Evolutionary conservation across 1,284 basidiomycete species (phyloP).

Genomic region (Heterobasidion occidentale): DNA sequence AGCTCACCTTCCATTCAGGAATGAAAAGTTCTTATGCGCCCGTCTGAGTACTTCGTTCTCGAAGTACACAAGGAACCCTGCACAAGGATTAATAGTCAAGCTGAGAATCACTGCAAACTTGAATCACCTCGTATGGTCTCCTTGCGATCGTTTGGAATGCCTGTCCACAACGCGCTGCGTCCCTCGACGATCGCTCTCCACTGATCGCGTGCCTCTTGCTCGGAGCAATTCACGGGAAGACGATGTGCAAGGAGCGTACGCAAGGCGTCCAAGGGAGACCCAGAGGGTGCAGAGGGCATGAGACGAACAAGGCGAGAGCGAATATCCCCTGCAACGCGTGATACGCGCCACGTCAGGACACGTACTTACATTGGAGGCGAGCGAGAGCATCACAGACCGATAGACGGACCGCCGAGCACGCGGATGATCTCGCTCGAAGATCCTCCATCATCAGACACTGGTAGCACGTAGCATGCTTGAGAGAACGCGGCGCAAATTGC

Average conservation of each 20-base stretch:
- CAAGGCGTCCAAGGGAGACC: conserved; percentile 62
- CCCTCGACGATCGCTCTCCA: conserved; percentile 96
- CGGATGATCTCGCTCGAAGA: conserved; percentile 82
- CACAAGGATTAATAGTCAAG: background rate
- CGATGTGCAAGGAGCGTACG: conserved; percentile 76
- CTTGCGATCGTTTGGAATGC: conserved; percentile 88
- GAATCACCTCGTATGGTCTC: conserved; percentile 76
- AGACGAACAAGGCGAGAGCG: conserved; percentile 76
- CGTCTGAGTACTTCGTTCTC: conserved; percentile 81
- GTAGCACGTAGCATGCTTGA: conserved; percentile 65
- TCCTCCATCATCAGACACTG: conserved; percentile 83
- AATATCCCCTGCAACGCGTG: conserved; percentile 53
- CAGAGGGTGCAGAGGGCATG: conserved; percentile 56
- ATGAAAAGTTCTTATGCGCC: conserved; percentile 90
- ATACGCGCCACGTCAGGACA: background rate
- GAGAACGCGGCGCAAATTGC: conserved; percentile 71
- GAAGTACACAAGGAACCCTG: conserved; percentile 87
- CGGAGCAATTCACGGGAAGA: conserved; percentile 59
- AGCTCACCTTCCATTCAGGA: conserved; percentile 69
- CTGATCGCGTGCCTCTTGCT: conserved; percentile 76
- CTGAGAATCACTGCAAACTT: background rate
- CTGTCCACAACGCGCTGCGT: conserved; percentile 74
- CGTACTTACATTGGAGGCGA: background rate
- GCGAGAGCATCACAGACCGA: conserved; percentile 37
- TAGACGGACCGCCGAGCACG: conserved; percentile 75